Evolutionary conservation across 2,329 filamentous ascomycete species (phyloP).

Genomic region (Aspergillus glaucus): DNA sequence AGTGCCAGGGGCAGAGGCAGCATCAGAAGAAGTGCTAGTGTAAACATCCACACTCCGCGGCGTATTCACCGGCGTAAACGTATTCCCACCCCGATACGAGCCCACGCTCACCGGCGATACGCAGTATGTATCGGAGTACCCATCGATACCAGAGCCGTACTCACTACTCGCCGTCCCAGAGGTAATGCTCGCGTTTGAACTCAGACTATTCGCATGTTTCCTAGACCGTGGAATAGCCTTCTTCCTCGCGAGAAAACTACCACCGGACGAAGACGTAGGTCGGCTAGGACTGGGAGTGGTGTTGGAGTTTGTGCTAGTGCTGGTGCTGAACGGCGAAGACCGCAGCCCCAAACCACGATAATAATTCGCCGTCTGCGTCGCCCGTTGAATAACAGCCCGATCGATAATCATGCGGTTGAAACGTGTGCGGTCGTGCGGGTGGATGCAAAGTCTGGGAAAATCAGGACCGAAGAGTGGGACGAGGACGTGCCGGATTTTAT

Average conservation of each 20-base stretch:
- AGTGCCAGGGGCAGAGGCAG: neutral
- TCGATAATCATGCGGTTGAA: conserved; percentile 64
- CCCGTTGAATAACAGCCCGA: conserved; percentile 47
- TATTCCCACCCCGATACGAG: conserved; percentile 22
- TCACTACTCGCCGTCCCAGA: conserved; percentile 24
- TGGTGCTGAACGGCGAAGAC: neutral
- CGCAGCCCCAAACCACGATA: conserved; percentile 28
- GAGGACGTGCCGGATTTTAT: conserved; percentile 72
- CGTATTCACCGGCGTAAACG: conserved; percentile 40
- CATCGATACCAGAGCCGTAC: conserved; percentile 31
- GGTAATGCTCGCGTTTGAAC: neutral
- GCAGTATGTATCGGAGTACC: conserved; percentile 25
- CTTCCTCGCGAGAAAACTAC: conserved; percentile 7
- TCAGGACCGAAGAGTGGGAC: conserved; percentile 83
- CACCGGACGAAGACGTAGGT: neutral
- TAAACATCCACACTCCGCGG: conserved; percentile 20
- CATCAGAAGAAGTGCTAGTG: neutral
- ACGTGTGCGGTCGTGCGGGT: conserved; percentile 51
- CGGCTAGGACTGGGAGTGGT: neutral
- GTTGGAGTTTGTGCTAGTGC: neutral
- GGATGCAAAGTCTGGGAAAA: conserved; percentile 68
- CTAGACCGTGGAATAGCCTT: conserved; percentile 15
- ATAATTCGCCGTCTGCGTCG: conserved; percentile 35
- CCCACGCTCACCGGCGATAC: conserved; percentile 35
- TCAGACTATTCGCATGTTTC: conserved; percentile 20